These are phyloP conservation scores for Zygnema circumcarinatum DNA, from an alignment of 139 green algal species.

Conservation along the genomic window DNA sequence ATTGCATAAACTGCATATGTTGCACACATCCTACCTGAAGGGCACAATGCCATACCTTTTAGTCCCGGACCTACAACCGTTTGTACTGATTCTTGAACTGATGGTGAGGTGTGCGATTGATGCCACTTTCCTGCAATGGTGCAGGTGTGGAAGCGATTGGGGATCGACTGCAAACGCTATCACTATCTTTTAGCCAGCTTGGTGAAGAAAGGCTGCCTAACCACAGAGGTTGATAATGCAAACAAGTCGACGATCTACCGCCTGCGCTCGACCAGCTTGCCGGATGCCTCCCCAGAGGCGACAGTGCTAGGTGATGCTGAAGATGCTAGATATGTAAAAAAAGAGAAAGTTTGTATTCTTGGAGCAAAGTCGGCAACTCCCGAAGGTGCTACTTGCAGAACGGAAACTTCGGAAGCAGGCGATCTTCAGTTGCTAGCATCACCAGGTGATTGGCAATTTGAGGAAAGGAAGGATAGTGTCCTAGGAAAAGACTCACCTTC, in stretches of 20 bases:
- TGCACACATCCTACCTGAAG: no score
- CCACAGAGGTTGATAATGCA: not conserved
- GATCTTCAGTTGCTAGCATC: not conserved
- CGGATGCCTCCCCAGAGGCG: not conserved
- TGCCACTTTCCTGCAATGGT: no score
- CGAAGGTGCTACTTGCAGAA: not conserved
- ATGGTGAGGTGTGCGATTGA: no score
- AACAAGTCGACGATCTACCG: slow-evolving; percentile 39
- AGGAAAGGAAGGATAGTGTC: not conserved
- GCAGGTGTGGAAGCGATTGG: slow-evolving; percentile 22
- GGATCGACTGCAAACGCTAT: slow-evolving; percentile 10
- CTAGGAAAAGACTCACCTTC: no score
- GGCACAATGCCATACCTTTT: not conserved
- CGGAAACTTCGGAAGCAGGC: not conserved
- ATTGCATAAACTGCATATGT: not conserved
- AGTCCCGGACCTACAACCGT: no score
- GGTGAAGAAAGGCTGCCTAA: not conserved
- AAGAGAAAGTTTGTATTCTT: not conserved
- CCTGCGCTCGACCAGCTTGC: not conserved
- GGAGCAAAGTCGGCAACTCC: no score
- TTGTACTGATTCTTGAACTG: no score
- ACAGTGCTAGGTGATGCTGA: not conserved
- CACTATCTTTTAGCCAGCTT: not conserved
- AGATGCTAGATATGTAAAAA: not conserved
- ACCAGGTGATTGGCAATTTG: no score